Evolutionary conservation across 2,329 filamentous ascomycete species (phyloP).

Genomic region (Alternaria dauci): DNA sequence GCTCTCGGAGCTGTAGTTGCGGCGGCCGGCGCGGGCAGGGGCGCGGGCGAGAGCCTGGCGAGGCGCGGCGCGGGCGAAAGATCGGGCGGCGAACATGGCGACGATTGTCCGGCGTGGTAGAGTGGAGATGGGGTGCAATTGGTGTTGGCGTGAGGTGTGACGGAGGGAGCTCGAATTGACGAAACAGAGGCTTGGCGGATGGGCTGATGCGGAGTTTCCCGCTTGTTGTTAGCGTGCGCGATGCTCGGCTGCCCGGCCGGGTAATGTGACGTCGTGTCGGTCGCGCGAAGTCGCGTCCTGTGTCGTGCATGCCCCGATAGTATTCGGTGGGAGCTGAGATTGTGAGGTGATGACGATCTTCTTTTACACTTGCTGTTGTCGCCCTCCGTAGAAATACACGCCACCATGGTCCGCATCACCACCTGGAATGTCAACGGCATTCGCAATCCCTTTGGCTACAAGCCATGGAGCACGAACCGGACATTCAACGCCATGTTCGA

Average conservation of each 20-base stretch:
- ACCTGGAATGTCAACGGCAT: slow-evolving; percentile 64
- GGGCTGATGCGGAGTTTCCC: slow-evolving; percentile 23
- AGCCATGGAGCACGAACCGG: slow-evolving; percentile 59
- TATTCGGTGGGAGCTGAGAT: not conserved
- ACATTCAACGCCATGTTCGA: slow-evolving; percentile 82
- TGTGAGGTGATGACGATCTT: slow-evolving; percentile 16
- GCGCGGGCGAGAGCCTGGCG: slow-evolving; percentile 65
- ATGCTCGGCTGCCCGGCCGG: slow-evolving; percentile 12
- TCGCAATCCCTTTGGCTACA: slow-evolving; percentile 63
- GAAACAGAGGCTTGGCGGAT: slow-evolving; percentile 29
- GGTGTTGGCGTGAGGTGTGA: slow-evolving; percentile 35
- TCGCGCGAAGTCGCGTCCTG: slow-evolving; percentile 16
- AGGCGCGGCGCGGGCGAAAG: slow-evolving; percentile 58
- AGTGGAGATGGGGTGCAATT: slow-evolving; percentile 44
- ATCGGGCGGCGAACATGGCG: slow-evolving; percentile 48
- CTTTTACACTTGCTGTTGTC: slow-evolving; percentile 11
- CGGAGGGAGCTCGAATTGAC: slow-evolving; percentile 30
- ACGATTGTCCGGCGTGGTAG: slow-evolving; percentile 32
- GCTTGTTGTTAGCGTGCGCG: slow-evolving; percentile 34
- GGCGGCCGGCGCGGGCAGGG: slow-evolving; percentile 69
- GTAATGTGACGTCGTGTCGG: slow-evolving; percentile 38
- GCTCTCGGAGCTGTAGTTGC: slow-evolving; percentile 73
- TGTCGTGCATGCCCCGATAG: slow-evolving; percentile 6
- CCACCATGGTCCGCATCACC: slow-evolving; percentile 76
- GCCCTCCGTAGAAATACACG: slow-evolving; percentile 8